A percentile compares a stretch with the other conserved stretches of the same genome.
Evolutionary conservation across 2,329 filamentous ascomycete genomes (phyloP).

Genomic region (Hypoxylon rubiginosum): DNA sequence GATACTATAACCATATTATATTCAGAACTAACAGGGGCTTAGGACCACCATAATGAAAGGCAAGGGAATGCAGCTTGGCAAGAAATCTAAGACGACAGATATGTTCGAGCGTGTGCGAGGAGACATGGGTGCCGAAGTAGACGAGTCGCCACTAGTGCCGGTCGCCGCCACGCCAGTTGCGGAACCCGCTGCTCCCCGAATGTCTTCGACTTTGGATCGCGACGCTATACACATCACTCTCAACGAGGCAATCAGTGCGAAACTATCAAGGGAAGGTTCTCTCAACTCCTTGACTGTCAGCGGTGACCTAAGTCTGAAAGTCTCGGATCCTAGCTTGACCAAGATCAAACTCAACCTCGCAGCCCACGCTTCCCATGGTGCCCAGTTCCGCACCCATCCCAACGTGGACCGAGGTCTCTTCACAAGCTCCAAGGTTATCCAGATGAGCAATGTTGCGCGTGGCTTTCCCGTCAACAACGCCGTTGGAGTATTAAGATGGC

Average conservation of each 20-base stretch:
- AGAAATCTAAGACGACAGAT: conserved; percentile 97
- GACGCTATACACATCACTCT: conserved; percentile 91
- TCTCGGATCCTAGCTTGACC: conserved; percentile 88
- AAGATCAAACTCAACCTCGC: conserved; percentile 89
- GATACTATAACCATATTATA: neutral
- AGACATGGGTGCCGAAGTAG: conserved; percentile 88
- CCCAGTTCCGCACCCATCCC: conserved; percentile 94
- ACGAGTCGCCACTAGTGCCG: conserved; percentile 79
- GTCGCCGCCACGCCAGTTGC: conserved; percentile 63
- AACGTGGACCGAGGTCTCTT: conserved; percentile 94
- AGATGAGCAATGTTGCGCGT: conserved; percentile 88
- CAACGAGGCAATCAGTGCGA: conserved; percentile 90
- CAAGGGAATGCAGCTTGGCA: conserved; percentile 99
- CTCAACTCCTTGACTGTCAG: conserved; percentile 89
- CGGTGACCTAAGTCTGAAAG: conserved; percentile 91
- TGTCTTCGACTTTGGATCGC: conserved; percentile 78
- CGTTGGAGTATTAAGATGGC: conserved; percentile 94
- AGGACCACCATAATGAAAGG: conserved; percentile 79
- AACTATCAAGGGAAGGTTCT: conserved; percentile 87
- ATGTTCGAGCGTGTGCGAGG: conserved; percentile 97
- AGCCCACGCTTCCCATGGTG: conserved; percentile 82
- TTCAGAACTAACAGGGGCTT: conserved; percentile 45
- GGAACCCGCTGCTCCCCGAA: conserved; percentile 68
- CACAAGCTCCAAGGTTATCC: conserved; percentile 84
- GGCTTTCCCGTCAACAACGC: conserved; percentile 96